These are phyloP conservation scores for Pontederia crassipes DNA, from an alignment of 176 grass and related monocot genomes.

Conservation along the genomic window DNA sequence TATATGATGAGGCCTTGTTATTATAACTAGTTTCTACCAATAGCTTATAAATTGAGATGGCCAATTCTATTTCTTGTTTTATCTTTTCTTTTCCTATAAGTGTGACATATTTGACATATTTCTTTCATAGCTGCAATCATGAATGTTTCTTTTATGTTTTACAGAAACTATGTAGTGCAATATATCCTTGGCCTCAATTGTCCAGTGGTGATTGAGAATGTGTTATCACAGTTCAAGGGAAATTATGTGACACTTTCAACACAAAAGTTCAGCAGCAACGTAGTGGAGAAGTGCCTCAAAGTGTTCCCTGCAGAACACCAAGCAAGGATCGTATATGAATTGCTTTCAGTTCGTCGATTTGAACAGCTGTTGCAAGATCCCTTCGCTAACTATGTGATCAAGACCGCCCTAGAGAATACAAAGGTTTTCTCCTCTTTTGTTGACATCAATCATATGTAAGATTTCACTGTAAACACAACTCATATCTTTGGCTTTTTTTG, in stretches of 20 bases:
- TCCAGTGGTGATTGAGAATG: neutral
- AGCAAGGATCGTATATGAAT: slow-evolving; percentile 21
- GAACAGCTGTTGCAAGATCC: slow-evolving; percentile 32
- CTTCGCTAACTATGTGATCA: slow-evolving; percentile 48
- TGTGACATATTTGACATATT: neutral
- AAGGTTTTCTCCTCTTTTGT: slow-evolving; percentile 11
- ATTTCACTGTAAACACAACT: slow-evolving; percentile 5
- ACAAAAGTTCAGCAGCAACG: slow-evolving; percentile 44
- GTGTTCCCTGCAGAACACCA: slow-evolving; percentile 6
- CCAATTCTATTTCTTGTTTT: neutral
- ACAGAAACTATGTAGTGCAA: slow-evolving; percentile 50
- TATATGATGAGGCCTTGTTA: too few species aligned
- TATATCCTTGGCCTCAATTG: slow-evolving; percentile 20
- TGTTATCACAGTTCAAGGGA: slow-evolving; percentile 20
- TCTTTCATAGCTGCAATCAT: neutral
- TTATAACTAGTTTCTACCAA: too few species aligned
- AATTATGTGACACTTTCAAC: slow-evolving; percentile 30
- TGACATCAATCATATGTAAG: neutral
- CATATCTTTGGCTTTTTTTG: neutral
- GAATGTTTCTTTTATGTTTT: neutral
- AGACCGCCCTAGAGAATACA: slow-evolving; percentile 25
- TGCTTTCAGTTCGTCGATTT: slow-evolving; percentile 23
- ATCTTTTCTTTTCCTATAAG: neutral
- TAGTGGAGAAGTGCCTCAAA: slow-evolving; percentile 47
- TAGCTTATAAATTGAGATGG: too few species aligned